Percentiles rank a stretch among this genome's conserved stretches.
phyloP scores from a whole-genome alignment of 2,329 filamentous ascomycete species.

The Trematosphaeria pertusa region DNA sequence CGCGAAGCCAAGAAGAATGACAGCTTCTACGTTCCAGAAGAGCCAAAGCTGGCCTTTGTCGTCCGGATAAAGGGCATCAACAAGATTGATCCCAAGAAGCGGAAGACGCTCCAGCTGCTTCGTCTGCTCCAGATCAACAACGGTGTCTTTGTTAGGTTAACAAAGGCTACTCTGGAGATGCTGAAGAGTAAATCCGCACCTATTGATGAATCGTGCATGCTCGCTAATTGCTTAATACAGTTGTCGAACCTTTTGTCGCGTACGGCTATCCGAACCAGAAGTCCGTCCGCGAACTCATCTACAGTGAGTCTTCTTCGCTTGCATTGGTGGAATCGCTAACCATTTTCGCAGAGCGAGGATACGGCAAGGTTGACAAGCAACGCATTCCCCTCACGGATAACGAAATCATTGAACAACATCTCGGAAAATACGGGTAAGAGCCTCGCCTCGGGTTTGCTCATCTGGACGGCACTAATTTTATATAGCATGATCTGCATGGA shows the following conservation, averaged over 20 bases:
- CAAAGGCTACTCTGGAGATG: constrained; percentile 98
- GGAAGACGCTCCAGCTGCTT: constrained; percentile 99
- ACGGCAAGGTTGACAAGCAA: constrained; percentile 99
- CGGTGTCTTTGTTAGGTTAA: constrained; percentile 95
- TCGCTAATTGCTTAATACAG: too few species aligned
- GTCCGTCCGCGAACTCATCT: constrained; percentile 97
- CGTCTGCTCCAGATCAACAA: constrained; percentile 99
- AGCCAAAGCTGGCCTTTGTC: constrained; percentile 97
- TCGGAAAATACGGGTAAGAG: constrained; percentile 83
- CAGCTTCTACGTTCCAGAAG: constrained; percentile 91
- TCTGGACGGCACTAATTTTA: neutral
- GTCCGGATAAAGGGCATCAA: constrained; percentile 99
- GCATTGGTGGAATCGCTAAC: constrained; percentile 54
- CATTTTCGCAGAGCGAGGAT: constrained; percentile 69
- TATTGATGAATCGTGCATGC: constrained; percentile 32
- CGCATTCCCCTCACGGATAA: constrained; percentile 97
- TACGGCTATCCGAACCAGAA: constrained; percentile 99
- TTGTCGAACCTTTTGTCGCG: constrained; percentile 98
- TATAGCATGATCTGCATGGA: constrained; percentile 90
- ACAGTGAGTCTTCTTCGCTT: constrained; percentile 88
- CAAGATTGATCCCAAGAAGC: constrained; percentile 99
- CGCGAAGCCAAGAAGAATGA: constrained; percentile 91
- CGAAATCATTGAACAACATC: constrained; percentile 92
- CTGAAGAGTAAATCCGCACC: constrained; percentile 67
- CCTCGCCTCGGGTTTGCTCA: too few species aligned